A percentile compares a stretch with the other conserved stretches of the same genome.
Evolutionary conservation across 192 early-diverging fungal genomes (phyloP).

Genomic region (Phlyctochytrium bullatum): DNA sequence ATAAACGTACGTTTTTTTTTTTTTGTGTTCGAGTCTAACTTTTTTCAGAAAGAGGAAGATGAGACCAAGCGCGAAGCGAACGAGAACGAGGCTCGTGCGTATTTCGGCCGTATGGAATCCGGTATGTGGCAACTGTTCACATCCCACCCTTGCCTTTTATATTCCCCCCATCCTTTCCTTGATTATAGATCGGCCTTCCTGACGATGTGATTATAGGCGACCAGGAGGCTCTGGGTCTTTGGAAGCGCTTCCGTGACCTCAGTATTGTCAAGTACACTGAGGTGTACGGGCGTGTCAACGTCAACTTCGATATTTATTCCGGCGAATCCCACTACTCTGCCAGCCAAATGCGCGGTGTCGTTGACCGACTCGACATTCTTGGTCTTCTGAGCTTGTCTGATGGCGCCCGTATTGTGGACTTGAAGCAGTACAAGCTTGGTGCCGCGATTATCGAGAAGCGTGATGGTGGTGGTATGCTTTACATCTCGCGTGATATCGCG

Average conservation of each 20-base stretch:
- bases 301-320: conserved; percentile 92
- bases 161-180: too few species aligned
- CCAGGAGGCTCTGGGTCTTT: conserved; percentile 71
- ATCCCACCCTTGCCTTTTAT: conserved; percentile 8
- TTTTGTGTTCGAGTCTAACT: neutral
- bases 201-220: conserved; percentile 51
- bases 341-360: conserved; percentile 61
- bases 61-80: conserved; percentile 61
- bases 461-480: conserved; percentile 85
- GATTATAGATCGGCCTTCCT: neutral
- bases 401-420: conserved; percentile 84
- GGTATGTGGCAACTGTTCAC: conserved; percentile 26
- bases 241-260: conserved; percentile 85
- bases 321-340: conserved; percentile 88
- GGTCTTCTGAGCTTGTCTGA: conserved; percentile 72
- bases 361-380: conserved; percentile 66
- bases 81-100: conserved; percentile 82
- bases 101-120: conserved; percentile 94
- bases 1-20: conserved; percentile 60
- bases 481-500: conserved; percentile 95
- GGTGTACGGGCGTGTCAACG: conserved; percentile 85
- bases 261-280: conserved; percentile 90
- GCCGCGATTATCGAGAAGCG: conserved; percentile 80
- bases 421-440: conserved; percentile 81
- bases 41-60: conserved; percentile 43